Evolutionary conservation across 2,329 filamentous ascomycete genomes (phyloP).

Genomic region (Fusarium stilboides): DNA sequence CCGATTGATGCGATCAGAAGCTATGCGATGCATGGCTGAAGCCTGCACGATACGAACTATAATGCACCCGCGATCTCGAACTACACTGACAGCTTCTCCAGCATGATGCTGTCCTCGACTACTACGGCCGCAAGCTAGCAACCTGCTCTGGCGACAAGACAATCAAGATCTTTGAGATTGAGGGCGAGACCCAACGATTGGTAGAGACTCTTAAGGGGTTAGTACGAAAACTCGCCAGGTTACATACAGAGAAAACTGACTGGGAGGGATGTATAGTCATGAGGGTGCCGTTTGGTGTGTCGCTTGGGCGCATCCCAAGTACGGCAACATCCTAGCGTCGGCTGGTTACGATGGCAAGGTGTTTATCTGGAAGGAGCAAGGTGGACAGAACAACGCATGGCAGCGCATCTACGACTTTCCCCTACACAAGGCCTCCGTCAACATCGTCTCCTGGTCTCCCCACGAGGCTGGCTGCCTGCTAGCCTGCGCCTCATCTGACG

Average conservation of each 20-base stretch:
- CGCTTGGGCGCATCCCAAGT: slow-evolving; percentile 98
- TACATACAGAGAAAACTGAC: slow-evolving; percentile 32
- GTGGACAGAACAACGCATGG: slow-evolving; percentile 72
- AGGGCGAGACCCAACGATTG: slow-evolving; percentile 90
- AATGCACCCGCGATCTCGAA: slow-evolving; percentile 21
- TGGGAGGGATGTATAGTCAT: slow-evolving; percentile 71
- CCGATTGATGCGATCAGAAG: slow-evolving; percentile 22
- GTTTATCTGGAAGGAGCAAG: slow-evolving; percentile 96
- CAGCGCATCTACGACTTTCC: slow-evolving; percentile 94
- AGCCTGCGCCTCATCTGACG: slow-evolving; percentile 94
- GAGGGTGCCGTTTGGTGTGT: slow-evolving; percentile 99
- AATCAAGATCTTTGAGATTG: slow-evolving; percentile 99
- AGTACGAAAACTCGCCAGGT: slow-evolving; percentile 43
- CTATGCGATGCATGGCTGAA: slow-evolving; percentile 12
- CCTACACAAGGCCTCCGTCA: slow-evolving; percentile 95
- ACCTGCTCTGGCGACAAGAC: slow-evolving; percentile 99
- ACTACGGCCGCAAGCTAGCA: slow-evolving; percentile 95
- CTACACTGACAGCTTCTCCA: slow-evolving; percentile 55
- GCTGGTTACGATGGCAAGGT: slow-evolving; percentile 98
- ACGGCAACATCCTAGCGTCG: slow-evolving; percentile 96
- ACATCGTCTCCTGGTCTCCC: slow-evolving; percentile 97
- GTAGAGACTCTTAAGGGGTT: slow-evolving; percentile 96
- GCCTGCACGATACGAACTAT: slow-evolving; percentile 1
- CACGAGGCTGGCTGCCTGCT: slow-evolving; percentile 96
- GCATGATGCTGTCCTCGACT: slow-evolving; percentile 99